phyloP scores from a whole-genome alignment of 2,329 filamentous ascomycete genomes.

The Xylogone sp. region DNA sequence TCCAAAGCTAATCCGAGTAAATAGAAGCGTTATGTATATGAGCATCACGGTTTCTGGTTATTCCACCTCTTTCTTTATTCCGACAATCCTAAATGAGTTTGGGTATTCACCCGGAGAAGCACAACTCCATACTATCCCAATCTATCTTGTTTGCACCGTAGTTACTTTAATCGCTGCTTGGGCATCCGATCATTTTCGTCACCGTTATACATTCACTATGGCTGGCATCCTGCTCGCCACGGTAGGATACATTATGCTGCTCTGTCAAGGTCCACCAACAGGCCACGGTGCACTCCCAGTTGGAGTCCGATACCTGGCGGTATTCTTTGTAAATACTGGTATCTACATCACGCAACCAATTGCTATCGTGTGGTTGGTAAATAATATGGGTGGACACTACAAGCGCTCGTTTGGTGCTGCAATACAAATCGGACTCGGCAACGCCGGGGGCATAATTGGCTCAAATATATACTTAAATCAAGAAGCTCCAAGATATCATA shows the following conservation, averaged over 20 bases:
- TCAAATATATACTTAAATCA: constrained; percentile 31
- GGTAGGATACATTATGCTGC: constrained; percentile 31
- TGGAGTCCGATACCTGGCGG: constrained; percentile 28
- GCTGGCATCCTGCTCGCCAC: constrained; percentile 23
- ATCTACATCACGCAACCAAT: constrained; percentile 29
- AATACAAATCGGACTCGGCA: constrained; percentile 46
- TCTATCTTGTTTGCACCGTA: constrained; percentile 29
- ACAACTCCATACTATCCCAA: constrained; percentile 35
- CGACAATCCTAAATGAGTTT: constrained; percentile 37
- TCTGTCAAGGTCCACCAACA: constrained; percentile 18
- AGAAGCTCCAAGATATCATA: constrained; percentile 32
- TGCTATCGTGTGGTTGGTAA: constrained; percentile 42
- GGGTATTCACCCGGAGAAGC: constrained; percentile 30
- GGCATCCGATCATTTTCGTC: constrained; percentile 28
- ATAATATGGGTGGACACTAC: constrained; percentile 49
- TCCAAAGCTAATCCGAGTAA: no score
- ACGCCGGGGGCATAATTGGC: constrained; percentile 35
- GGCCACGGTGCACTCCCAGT: constrained; percentile 41
- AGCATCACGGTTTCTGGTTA: constrained; percentile 29
- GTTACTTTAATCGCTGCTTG: constrained; percentile 28
- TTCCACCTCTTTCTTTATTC: constrained; percentile 35
- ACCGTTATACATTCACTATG: constrained; percentile 33
- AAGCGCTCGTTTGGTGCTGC: constrained; percentile 46
- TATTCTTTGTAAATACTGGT: constrained; percentile 31
- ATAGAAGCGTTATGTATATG: constrained; percentile 28